These are phyloP conservation scores for Phyllosticta citrichinensis DNA, from an alignment of 2,329 filamentous ascomycete genomes.

Conservation along the genomic window DNA sequence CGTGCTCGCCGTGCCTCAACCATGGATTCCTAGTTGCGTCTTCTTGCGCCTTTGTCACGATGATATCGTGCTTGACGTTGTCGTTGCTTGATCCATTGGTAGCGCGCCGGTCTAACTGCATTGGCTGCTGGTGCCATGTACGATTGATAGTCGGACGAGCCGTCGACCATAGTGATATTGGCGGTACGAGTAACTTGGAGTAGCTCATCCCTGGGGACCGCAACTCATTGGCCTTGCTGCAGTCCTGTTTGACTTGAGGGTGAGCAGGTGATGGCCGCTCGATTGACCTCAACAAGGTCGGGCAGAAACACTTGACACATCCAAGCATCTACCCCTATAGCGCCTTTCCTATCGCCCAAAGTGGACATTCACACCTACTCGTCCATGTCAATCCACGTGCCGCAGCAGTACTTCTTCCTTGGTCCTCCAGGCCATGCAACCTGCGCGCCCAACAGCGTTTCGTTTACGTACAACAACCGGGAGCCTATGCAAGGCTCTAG, in stretches of 20 bases:
- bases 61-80: not conserved
- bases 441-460: not conserved
- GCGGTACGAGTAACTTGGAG: not conserved
- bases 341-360: no score
- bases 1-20: not conserved
- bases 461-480: not conserved
- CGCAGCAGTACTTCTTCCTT: not conserved
- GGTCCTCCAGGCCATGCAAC: not conserved
- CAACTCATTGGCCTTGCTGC: not conserved
- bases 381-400: no score
- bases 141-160: not conserved
- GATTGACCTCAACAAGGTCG: no score
- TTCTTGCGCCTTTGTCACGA: not conserved
- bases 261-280: no score
- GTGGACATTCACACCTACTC: no score
- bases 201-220: not conserved
- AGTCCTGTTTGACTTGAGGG: not conserved
- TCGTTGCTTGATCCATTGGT: not conserved
- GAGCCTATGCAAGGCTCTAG: not conserved
- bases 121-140: not conserved
- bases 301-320: no score
- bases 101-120: not conserved
- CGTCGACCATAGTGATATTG: not conserved
- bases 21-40: not conserved
- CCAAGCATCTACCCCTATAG: no score